A percentile compares a stretch with the other conserved stretches of the same genome.
These are phyloP conservation scores for Peniophora sp. DNA, from an alignment of 1,284 basidiomycete species.

Conservation along the genomic window DNA sequence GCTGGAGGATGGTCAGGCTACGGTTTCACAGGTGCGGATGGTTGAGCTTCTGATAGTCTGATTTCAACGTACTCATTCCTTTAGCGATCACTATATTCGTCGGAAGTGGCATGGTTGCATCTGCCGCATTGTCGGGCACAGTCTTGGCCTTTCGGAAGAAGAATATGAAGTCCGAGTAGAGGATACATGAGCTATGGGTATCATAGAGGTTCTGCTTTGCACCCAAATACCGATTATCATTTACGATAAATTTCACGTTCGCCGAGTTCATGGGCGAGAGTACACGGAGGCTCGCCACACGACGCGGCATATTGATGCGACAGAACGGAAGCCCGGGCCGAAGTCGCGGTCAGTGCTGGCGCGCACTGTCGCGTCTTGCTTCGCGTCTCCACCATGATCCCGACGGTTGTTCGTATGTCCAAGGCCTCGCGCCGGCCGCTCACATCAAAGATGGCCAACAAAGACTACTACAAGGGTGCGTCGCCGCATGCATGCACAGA, in stretches of 20 bases:
- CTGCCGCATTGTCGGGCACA: background rate
- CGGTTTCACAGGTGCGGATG: background rate
- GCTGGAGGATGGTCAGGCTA: constrained; percentile 1
- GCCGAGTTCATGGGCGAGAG: too few species aligned
- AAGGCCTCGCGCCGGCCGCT: constrained; percentile 78
- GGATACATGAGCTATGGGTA: too few species aligned
- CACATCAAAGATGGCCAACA: constrained; percentile 81
- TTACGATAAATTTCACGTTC: background rate
- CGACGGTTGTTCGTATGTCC: constrained; percentile 56
- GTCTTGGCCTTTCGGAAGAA: too few species aligned
- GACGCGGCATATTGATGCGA: too few species aligned
- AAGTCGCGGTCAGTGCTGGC: background rate
- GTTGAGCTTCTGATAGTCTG: background rate
- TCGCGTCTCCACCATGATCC: constrained; percentile 40
- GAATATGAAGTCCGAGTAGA: too few species aligned
- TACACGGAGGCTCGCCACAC: too few species aligned
- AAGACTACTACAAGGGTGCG: constrained; percentile 89
- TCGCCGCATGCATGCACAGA: constrained; percentile 4
- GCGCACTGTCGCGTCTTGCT: background rate
- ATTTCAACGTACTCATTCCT: background rate
- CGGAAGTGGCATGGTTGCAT: background rate
- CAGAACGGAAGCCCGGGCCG: background rate
- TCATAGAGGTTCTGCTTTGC: too few species aligned
- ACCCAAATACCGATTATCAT: background rate
- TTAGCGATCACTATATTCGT: background rate